Conservation (phyloP, 108 stramenopile genomes). For the Stephanodiscus triporus region DNA sequence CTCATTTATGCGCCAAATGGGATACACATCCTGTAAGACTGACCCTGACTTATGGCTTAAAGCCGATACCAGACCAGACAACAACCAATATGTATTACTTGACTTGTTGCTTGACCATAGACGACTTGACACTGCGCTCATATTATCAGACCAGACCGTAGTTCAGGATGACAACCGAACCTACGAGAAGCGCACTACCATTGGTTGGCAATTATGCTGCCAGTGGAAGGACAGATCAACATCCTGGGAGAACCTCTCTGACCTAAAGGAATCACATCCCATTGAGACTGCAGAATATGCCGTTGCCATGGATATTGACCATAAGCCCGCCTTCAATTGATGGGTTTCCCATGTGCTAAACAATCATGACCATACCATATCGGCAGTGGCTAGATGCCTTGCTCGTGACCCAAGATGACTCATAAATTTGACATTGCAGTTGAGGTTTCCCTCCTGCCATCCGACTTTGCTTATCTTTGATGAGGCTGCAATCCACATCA, state of each 20-base stretch:
- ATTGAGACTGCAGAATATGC: conserved; percentile 28
- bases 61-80: too few species aligned
- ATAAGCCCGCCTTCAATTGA: conserved; percentile 36
- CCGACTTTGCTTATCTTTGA: too few species aligned
- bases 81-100: not conserved
- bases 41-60: too few species aligned
- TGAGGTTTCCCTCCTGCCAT: too few species aligned
- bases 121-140: not conserved
- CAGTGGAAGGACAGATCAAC: conserved; percentile 44
- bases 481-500: conserved; percentile 7
- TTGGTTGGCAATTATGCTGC: conserved; percentile 42
- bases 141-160: not conserved
- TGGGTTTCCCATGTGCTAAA: conserved; percentile 18
- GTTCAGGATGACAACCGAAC: not conserved
- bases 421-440: conserved; percentile 28
- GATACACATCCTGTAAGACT: too few species aligned
- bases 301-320: not conserved
- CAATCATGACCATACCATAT: conserved; percentile 12
- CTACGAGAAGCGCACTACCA: conserved; percentile 15
- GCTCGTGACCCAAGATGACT: not conserved
- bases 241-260: conserved; percentile 28
- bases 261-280: conserved; percentile 28
- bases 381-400: not conserved
- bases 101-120: not conserved
- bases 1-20: too few species aligned